These are phyloP conservation scores for Zangia roseola DNA, from an alignment of 768 basidiomycete species.

Conservation along the genomic window DNA sequence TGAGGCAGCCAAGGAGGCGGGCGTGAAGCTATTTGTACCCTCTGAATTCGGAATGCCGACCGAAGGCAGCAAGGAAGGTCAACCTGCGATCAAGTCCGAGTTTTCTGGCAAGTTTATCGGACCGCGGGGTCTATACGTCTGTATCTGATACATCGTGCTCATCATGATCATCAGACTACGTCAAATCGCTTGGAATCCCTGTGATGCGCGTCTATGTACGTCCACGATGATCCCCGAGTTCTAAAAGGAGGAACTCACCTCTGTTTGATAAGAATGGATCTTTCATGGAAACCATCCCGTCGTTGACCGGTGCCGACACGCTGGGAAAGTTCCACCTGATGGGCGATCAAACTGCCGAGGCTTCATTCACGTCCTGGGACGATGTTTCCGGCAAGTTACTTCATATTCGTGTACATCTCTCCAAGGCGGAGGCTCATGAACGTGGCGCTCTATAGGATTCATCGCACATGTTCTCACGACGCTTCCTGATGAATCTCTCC, in stretches of 20 bases:
- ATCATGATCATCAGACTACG: slow-evolving; percentile 20
- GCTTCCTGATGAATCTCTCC: slow-evolving; percentile 23
- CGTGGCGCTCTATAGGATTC: slow-evolving; percentile 26
- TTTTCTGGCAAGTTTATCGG: slow-evolving; percentile 24
- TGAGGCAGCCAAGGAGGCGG: slow-evolving; percentile 36
- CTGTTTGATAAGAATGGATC: slow-evolving; percentile 28
- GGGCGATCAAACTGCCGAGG: slow-evolving; percentile 31
- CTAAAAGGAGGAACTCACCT: background rate
- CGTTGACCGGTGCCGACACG: slow-evolving; percentile 24
- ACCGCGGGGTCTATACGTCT: no score
- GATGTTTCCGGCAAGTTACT: slow-evolving; percentile 34
- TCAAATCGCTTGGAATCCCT: slow-evolving; percentile 31
- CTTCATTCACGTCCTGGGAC: slow-evolving; percentile 32
- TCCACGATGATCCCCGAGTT: background rate
- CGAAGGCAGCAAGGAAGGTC: slow-evolving; percentile 29
- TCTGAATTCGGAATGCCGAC: slow-evolving; percentile 38
- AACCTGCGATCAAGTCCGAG: slow-evolving; percentile 25
- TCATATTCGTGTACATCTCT: no score
- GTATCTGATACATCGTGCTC: background rate
- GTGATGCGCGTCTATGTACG: slow-evolving; percentile 33
- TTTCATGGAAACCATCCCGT: slow-evolving; percentile 33
- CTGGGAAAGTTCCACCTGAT: slow-evolving; percentile 32
- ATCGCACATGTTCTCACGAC: slow-evolving; percentile 34
- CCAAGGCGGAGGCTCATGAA: slow-evolving; percentile 1
- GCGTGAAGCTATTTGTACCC: slow-evolving; percentile 39